Base-by-base conservation (phyloP, 805 yeast species). In the Kluyveromyces lactis region DNA sequence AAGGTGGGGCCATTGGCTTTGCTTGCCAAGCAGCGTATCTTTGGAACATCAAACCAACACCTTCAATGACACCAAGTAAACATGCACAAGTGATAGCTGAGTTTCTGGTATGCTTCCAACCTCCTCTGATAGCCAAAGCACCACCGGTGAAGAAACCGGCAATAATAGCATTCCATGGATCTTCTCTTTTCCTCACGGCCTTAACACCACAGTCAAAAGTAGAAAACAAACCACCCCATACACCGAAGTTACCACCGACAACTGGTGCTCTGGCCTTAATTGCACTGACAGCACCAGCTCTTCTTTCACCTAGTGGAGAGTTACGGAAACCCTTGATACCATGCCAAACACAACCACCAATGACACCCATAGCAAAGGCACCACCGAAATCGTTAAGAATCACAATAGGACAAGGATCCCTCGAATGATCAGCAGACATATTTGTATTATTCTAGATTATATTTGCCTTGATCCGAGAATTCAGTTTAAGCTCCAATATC, bases 131-230 rank as follows among this genome's bases (percentile, higher is more conserved):
- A 45, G 97, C 98, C 52, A 92, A 71, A 17, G 97, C 81, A 54
- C 98, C 98, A 73, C 98, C 98, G 33, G 95, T 89, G 71, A 86
- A 86, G 62, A 92, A 87, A 42, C 98, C 98, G 26, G 97, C 97
- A 58, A 90, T 81, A 59, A 92, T 89, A 49, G 97, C 96, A 62
- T 92, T 92, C 85, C 95, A 85, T 5, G 97, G 95, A 64, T 92
- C 98, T 65, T 92, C 98, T 71, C 97, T 86, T 66, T 86, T 84
- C 72, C 98, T 84, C 31, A 92, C 77, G 2, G 90, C 95, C 65
- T 90, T 92, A 34, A 92, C 95, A 12, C 89, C 75, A 72, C 98
- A 92, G 66, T 92, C 98, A 59, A 80, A 92, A 11, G 94, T 82
- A 26, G 97, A 86, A 61, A 92, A 92, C 53, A 92, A 70, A 45